Percentiles rank a stretch among this genome's conserved stretches.
These are phyloP conservation scores for Breynia disticha DNA, from an alignment of 441 rosid species.

Conservation along the genomic window DNA sequence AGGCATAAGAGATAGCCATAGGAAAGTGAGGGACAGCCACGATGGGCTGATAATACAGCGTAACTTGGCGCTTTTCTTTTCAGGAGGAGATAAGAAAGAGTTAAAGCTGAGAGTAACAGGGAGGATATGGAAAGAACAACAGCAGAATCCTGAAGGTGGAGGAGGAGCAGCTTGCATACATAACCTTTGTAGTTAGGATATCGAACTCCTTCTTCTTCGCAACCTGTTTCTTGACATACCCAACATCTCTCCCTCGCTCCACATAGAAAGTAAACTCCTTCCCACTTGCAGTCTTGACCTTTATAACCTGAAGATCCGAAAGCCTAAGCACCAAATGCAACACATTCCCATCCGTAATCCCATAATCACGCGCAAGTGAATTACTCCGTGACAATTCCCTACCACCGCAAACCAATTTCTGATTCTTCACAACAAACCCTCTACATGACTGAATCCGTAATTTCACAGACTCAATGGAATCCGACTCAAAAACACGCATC, in stretches of 20 bases:
- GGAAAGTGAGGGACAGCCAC: slow-evolving; percentile 89
- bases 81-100: slow-evolving; percentile 94
- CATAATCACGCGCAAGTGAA: slow-evolving; percentile 66
- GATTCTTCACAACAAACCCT: slow-evolving; percentile 67
- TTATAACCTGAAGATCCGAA: slow-evolving; percentile 59
- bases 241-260: slow-evolving; percentile 57
- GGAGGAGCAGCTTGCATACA: slow-evolving; percentile 88
- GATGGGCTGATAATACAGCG: slow-evolving; percentile 87
- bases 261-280: slow-evolving; percentile 53
- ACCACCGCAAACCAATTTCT: slow-evolving; percentile 69
- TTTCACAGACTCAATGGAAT: slow-evolving; percentile 63
- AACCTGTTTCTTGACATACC: slow-evolving; percentile 67
- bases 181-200: slow-evolving; percentile 63
- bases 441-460: slow-evolving; percentile 51
- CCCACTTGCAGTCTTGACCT: slow-evolving; percentile 49
- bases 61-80: slow-evolving; percentile 92
- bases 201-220: slow-evolving; percentile 37
- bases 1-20: slow-evolving; percentile 82
- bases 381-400: slow-evolving; percentile 58
- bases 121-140: slow-evolving; percentile 94
- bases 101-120: slow-evolving; percentile 86
- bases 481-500: slow-evolving; percentile 51
- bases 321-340: slow-evolving; percentile 72
- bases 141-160: slow-evolving; percentile 70
- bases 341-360: slow-evolving; percentile 63